Percentiles rank a stretch among this genome's conserved stretches.
Conservation (phyloP, 495 filamentous ascomycete genomes). For the Neurospora sp. region DNA sequence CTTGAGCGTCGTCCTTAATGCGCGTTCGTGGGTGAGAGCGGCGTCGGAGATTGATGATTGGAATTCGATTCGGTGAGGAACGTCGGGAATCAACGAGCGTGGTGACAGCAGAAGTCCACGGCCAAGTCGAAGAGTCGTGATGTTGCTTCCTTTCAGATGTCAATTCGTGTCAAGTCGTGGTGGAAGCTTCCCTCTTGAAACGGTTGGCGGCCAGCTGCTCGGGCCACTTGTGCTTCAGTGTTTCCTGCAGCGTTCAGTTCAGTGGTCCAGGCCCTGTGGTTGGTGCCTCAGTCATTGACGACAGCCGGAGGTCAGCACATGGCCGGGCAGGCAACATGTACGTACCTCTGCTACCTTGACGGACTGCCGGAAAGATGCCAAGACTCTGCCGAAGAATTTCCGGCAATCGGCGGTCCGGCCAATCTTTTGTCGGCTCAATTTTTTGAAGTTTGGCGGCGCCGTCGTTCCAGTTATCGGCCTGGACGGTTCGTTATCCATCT, state of each 20-base stretch:
- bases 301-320: neutral
- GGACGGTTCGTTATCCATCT: neutral
- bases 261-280: neutral
- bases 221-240: neutral
- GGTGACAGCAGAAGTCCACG: neutral
- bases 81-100: neutral
- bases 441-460: conserved; percentile 10
- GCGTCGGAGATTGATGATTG: neutral
- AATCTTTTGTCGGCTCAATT: conserved; percentile 10
- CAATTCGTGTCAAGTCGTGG: neutral
- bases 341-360: neutral
- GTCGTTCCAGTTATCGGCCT: neutral
- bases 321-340: neutral
- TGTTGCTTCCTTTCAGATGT: neutral
- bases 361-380: neutral
- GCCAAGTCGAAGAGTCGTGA: neutral
- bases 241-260: neutral
- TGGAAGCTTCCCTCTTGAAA: neutral
- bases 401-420: conserved; percentile 18
- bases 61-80: neutral
- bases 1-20: neutral
- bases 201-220: neutral
- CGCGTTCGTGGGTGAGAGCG: neutral
- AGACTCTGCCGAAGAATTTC: conserved; percentile 6
- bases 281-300: neutral